Percentiles rank a stretch among this genome's conserved stretches.
Conservation (phyloP, 2,329 filamentous ascomycete species). For the Nigrograna mackinnonii region DNA sequence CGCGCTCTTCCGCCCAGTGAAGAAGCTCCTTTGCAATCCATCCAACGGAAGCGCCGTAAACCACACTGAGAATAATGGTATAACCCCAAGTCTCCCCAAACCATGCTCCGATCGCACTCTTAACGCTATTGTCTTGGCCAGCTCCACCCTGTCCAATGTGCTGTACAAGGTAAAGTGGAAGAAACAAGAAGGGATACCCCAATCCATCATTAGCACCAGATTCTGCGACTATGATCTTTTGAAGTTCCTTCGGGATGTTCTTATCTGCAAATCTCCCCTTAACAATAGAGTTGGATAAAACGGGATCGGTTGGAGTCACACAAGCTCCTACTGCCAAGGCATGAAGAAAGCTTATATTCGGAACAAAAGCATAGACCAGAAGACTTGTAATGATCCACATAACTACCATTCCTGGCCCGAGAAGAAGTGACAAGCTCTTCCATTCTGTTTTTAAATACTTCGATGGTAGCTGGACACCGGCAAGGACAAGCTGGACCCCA, state of each 20-base stretch:
- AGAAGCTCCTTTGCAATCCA: constrained; percentile 82
- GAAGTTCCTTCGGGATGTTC: constrained; percentile 80
- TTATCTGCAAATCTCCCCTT: constrained; percentile 93
- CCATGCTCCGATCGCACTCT: constrained; percentile 76
- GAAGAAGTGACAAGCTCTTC: constrained; percentile 72
- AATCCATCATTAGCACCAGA: constrained; percentile 88
- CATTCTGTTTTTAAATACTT: constrained; percentile 80
- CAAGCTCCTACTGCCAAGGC: constrained; percentile 81
- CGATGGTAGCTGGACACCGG: constrained; percentile 84
- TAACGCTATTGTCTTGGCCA: constrained; percentile 54
- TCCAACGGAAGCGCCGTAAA: constrained; percentile 77
- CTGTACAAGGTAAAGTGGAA: constrained; percentile 82
- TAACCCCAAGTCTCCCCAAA: constrained; percentile 87
- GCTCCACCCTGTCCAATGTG: constrained; percentile 65
- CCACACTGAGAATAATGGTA: constrained; percentile 75
- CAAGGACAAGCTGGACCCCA: constrained; percentile 86
- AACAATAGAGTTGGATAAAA: constrained; percentile 86
- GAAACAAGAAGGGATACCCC: constrained; percentile 85
- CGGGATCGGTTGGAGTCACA: constrained; percentile 89
- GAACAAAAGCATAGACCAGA: constrained; percentile 76
- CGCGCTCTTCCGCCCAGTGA: constrained; percentile 80
- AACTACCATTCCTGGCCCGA: constrained; percentile 80
- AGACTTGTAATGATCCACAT: constrained; percentile 89
- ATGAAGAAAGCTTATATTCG: constrained; percentile 72
- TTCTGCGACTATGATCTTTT: constrained; percentile 69